Evolutionary conservation across 2,329 filamentous ascomycete species (phyloP), one percentile per base, ranked within the genome.

Genomic region (Ascochyta clinopodiicola): DNA sequence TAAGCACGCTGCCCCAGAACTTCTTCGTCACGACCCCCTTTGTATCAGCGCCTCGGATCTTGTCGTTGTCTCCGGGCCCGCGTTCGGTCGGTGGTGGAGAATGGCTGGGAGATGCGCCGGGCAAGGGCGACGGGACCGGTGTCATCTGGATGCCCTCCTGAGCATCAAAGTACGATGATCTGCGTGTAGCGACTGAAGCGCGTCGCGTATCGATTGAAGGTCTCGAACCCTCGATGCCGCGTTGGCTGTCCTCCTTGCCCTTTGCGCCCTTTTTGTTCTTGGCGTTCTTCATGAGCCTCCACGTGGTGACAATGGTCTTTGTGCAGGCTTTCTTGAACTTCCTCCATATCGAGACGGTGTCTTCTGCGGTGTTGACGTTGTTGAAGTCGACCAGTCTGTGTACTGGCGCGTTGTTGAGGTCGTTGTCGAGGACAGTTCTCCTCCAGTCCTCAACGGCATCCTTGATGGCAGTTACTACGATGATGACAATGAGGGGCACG

Each of bases 391-490:
- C 82, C 19, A 99, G 81, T 56, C 94, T 87, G 76, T 99, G 94
- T 9, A 98, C 91, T 0, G 93, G 91, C 2, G 95, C 95, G 72
- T 99, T 98, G 78, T 99, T 99, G 59, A 99, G 83, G 69, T 96
- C 90, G 62, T 88, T 96, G 73, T 99, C 95, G 38, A 97, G 86
- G 37, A 92, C 82, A 0, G 94, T 98, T 77, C 95, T 85, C 66
- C 95, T 86, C 81, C 92, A 98, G 78, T 99, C 95, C 77, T 99
- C 95, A 61, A 98, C 88, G 17, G 88, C 95, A 74, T 99, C 95
- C 77, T 98, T 99, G 75, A 97, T 85, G 25, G 92, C 88, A 2
- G 95, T 99, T 49, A 97, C 85, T 57, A 85, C 79, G 49, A 99
- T 82, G 76, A 99, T 98, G 69, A 96, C 88, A 64, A 99, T 97